A percentile compares a stretch with the other conserved stretches of the same genome.
Conservation (phyloP, 2,329 filamentous ascomycete genomes). For the Colletotrichum paranaense region DNA sequence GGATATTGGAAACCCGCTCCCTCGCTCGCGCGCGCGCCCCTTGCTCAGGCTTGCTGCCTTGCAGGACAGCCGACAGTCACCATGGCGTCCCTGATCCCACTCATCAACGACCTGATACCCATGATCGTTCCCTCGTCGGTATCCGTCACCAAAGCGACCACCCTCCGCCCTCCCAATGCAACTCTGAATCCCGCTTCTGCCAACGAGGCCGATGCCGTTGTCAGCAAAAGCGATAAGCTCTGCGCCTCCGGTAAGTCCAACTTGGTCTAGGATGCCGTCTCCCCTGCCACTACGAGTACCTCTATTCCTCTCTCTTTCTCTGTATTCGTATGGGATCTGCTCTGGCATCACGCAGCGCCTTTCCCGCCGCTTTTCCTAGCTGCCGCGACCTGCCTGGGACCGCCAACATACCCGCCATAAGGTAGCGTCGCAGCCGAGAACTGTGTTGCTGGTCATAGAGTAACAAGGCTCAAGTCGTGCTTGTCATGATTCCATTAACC, state of each 20-base stretch:
- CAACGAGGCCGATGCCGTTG: slow-evolving; percentile 64
- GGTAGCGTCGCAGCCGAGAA: not conserved
- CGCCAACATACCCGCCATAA: not conserved
- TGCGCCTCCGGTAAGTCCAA: slow-evolving; percentile 70
- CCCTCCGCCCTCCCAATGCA: slow-evolving; percentile 34
- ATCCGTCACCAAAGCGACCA: slow-evolving; percentile 60
- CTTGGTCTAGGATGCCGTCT: slow-evolving; percentile 12
- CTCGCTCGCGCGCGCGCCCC: not conserved
- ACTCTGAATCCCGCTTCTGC: slow-evolving; percentile 53
- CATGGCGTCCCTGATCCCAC: slow-evolving; percentile 65
- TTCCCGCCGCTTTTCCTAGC: not conserved
- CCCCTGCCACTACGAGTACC: not conserved
- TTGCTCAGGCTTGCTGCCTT: not conserved
- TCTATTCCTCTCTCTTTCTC: not conserved
- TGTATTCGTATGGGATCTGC: not conserved
- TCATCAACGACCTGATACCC: slow-evolving; percentile 68
- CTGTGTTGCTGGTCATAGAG: not conserved
- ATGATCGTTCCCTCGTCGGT: slow-evolving; percentile 70
- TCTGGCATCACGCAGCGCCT: not conserved
- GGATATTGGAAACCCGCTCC: not conserved
- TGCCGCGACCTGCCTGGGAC: not conserved
- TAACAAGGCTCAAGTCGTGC: not conserved
- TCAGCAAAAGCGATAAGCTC: slow-evolving; percentile 72
- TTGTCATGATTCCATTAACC: not conserved
- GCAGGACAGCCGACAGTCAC: slow-evolving; percentile 11